Base-by-base conservation (phyloP, 2,329 filamentous ascomycete genomes). In the Diaporthe ilicicola region DNA sequence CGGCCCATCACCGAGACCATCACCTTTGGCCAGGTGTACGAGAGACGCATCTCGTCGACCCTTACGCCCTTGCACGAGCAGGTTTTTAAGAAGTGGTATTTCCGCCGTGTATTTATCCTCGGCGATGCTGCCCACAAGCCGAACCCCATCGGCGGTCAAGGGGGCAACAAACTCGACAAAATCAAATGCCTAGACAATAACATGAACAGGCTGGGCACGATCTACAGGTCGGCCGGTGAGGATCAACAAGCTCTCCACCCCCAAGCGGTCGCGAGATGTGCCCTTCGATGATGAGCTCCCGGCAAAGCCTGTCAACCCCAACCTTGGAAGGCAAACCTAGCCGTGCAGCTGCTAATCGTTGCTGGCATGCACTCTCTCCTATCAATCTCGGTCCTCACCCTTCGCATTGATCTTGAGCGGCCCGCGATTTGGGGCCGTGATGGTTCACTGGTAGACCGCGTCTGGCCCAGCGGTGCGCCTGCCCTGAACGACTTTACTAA, bases 101-200 rank as follows among this genome's bases (percentile, higher is more conserved):
- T 77, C 67, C 66, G 75, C 9, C 73, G 79, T 8, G 77, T 81
- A 10, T 70, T 80, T 1, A 73, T 74, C 7, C 70, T 81, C 1
- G 80, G 80, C 10, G 80, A 81, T 44, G 74, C 79, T 2, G 76
- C 73, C 1, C 80, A 81, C 69, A 82, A 81, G 76, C 56, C 56
- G 29, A 62, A 62, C 19, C 56, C 56, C 7, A 48, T 48, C 56
- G 56, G 56, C 27, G 56, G 39, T 15, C 56, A 62, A 22, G 56
- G 56, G 34, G 56, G 56, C 27, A 62, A 62, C 42, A 62, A 48
- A 1, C 42, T 48, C 19, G 27, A 34, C 3, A 12, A 6, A 4
- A 13, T 48, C 19, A 48, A 62, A 27, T 27, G 56, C 15, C 9
- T 34, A 10, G 56, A 48, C 4, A 12, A 27, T 10, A 5, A 4